Evolutionary conservation across 2,329 filamentous ascomycete genomes (phyloP).

Genomic region (Tricladium varicosporioides): DNA sequence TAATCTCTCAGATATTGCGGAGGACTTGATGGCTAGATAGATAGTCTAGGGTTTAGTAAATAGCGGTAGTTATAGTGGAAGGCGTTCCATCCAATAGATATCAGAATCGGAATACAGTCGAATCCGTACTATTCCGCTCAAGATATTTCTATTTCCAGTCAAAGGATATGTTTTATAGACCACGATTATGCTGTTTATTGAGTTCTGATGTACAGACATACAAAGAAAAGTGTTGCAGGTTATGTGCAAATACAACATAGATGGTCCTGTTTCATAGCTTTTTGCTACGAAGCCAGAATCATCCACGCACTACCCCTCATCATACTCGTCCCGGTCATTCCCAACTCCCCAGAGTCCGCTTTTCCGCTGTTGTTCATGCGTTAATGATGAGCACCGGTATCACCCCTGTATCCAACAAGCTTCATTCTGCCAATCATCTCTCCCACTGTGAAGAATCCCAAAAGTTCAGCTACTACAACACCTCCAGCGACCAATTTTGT

Average conservation of each 20-base stretch:
- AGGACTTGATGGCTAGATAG: too few species aligned
- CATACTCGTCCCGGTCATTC: neutral
- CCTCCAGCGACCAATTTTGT: slow-evolving; percentile 70
- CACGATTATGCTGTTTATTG: slow-evolving; percentile 29
- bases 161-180: slow-evolving; percentile 10
- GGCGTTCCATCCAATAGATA: too few species aligned
- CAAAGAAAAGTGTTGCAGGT: slow-evolving; percentile 25
- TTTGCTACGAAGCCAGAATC: slow-evolving; percentile 4
- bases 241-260: slow-evolving; percentile 22
- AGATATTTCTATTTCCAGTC: neutral
- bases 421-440: slow-evolving; percentile 97
- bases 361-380: neutral
- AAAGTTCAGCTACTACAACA: slow-evolving; percentile 78
- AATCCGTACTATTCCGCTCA: too few species aligned
- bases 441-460: slow-evolving; percentile 97
- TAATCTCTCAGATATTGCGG: too few species aligned
- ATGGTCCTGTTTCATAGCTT: slow-evolving; percentile 4
- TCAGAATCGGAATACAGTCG: too few species aligned
- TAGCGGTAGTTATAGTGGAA: too few species aligned
- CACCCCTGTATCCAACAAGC: slow-evolving; percentile 86
- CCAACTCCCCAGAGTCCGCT: neutral
- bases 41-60: too few species aligned
- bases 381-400: slow-evolving; percentile 57
- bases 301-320: slow-evolving; percentile 14
- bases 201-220: slow-evolving; percentile 27